Conservation (phyloP, 23 red algal genomes). For the Gracilaria gracilis region DNA sequence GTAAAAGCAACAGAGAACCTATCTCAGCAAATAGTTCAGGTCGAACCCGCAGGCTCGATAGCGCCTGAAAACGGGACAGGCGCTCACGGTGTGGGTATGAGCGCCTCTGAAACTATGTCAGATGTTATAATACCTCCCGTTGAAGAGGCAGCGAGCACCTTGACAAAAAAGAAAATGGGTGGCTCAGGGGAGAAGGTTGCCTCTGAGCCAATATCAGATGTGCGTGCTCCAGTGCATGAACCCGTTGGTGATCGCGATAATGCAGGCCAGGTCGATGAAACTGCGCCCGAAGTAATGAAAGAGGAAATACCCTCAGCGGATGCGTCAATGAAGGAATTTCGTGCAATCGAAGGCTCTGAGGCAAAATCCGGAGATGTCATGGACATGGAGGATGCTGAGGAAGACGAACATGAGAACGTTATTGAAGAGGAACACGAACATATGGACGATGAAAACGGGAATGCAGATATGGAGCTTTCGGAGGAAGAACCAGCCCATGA, state of each 20-base stretch:
- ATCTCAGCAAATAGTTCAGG: neutral
- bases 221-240: neutral
- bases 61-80: neutral
- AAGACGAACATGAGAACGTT: neutral
- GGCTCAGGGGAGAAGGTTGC: neutral
- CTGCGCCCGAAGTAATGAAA: neutral
- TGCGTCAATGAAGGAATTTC: neutral
- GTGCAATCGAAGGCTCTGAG: neutral
- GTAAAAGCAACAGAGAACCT: neutral
- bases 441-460: neutral
- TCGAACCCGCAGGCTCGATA: neutral
- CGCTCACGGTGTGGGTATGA: neutral
- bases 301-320: neutral
- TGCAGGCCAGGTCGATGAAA: neutral
- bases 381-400: conserved; percentile 5
- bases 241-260: neutral
- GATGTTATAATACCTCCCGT: neutral
- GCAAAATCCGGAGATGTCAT: neutral
- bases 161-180: neutral
- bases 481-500: conserved; percentile 30
- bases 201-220: neutral
- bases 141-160: neutral
- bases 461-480: conserved; percentile 25
- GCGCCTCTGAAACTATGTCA: neutral
- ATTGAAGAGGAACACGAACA: neutral